Evolutionary conservation across 306 rosid species (phyloP).

Genomic region (Myrica gale): DNA sequence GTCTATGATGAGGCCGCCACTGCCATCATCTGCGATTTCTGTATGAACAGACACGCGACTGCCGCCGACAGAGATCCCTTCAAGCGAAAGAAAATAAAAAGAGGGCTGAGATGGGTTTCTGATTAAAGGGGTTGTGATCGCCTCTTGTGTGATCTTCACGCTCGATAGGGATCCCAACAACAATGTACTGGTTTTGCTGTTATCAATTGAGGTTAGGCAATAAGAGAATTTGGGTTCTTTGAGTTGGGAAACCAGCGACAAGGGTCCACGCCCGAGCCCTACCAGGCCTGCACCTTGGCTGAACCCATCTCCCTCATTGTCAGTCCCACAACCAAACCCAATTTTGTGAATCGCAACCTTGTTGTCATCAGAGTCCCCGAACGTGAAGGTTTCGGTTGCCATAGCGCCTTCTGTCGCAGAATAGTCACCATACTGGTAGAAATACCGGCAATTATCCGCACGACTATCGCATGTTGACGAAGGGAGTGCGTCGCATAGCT

Average conservation of each 20-base stretch:
- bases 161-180: constrained; percentile 59
- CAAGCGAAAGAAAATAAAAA: constrained; percentile 69
- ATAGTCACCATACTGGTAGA: constrained; percentile 69
- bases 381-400: constrained; percentile 69
- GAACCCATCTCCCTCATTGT: constrained; percentile 79
- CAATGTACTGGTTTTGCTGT: constrained; percentile 50
- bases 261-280: constrained; percentile 79
- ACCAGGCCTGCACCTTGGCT: constrained; percentile 74
- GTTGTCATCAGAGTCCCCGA: constrained; percentile 34
- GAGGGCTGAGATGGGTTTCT: constrained; percentile 67
- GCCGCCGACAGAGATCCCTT: constrained; percentile 75
- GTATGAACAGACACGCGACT: constrained; percentile 39
- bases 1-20: constrained; percentile 79
- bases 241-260: constrained; percentile 77
- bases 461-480: constrained; percentile 41
- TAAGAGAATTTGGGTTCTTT: constrained; percentile 69
- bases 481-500: constrained; percentile 56
- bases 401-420: constrained; percentile 70
- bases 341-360: constrained; percentile 35
- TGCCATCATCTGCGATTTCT: constrained; percentile 53
- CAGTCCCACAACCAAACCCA: constrained; percentile 82
- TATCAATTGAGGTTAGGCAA: constrained; percentile 64
- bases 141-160: constrained; percentile 23
- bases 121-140: constrained; percentile 45
- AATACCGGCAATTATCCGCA: constrained; percentile 51